Evolutionary conservation across 2,329 filamentous ascomycete species (phyloP).

Genomic region (Penicillium verrucosum): DNA sequence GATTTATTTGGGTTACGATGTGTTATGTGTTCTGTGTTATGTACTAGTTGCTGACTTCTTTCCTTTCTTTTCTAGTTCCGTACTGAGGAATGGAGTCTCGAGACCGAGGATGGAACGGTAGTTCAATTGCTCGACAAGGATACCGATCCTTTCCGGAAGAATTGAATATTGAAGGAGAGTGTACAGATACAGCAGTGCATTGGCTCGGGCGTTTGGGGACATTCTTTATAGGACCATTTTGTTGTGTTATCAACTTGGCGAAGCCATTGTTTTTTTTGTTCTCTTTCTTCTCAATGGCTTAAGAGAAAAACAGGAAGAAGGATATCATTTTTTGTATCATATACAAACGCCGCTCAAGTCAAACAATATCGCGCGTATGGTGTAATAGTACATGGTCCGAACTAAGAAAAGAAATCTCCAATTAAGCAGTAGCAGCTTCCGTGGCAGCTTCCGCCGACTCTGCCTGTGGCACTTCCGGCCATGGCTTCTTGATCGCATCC

Average conservation of each 20-base stretch:
- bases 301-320: constrained; percentile 23
- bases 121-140: constrained; percentile 72
- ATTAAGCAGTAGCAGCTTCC: constrained; percentile 29
- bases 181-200: constrained; percentile 28
- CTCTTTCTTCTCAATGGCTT: neutral
- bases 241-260: constrained; percentile 4
- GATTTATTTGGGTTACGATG: neutral
- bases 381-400: constrained; percentile 39
- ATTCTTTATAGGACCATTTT: constrained; percentile 12
- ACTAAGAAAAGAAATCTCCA: constrained; percentile 1
- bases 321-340: constrained; percentile 43
- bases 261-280: neutral
- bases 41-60: neutral
- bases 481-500: constrained; percentile 86
- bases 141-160: constrained; percentile 63
- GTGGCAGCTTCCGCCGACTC: constrained; percentile 28
- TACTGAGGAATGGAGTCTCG: constrained; percentile 86
- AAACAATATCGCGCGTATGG: constrained; percentile 31
- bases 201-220: constrained; percentile 21
- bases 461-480: constrained; percentile 51
- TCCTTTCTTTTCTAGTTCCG: constrained; percentile 58
- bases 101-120: constrained; percentile 61
- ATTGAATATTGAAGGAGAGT: constrained; percentile 40
- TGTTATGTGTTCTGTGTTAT: neutral
- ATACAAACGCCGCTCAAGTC: constrained; percentile 39